Conservation (phyloP, 2,329 filamentous ascomycete species). For the Exophiala lecanii-corni region DNA sequence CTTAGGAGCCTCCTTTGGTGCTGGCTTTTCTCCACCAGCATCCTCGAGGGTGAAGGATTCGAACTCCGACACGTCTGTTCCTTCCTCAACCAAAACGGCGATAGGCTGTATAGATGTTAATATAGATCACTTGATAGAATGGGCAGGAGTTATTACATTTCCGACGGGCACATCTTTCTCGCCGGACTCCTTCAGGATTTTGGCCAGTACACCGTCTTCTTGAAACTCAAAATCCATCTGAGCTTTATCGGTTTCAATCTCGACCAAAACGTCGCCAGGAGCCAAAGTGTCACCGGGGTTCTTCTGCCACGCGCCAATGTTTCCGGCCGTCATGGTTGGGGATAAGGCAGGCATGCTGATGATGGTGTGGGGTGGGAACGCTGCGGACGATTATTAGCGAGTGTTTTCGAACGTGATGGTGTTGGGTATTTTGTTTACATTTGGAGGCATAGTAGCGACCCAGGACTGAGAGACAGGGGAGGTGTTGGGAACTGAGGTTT, state of each 20-base stretch:
- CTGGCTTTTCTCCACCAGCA: constrained; percentile 75
- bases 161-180: constrained; percentile 92
- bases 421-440: constrained; percentile 44
- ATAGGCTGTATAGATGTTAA: constrained; percentile 66
- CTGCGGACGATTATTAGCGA: constrained; percentile 43
- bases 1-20: constrained; percentile 60
- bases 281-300: constrained; percentile 82
- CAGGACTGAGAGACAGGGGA: constrained; percentile 55
- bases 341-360: constrained; percentile 98
- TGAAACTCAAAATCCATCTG: constrained; percentile 99
- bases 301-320: constrained; percentile 98
- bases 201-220: constrained; percentile 92
- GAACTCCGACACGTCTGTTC: constrained; percentile 79
- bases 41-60: constrained; percentile 83
- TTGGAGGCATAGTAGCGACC: constrained; percentile 66
- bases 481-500: constrained; percentile 13
- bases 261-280: constrained; percentile 91
- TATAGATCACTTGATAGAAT: constrained; percentile 10
- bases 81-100: constrained; percentile 89
- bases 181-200: constrained; percentile 86
- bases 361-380: constrained; percentile 89
- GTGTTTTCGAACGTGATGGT: constrained; percentile 15
- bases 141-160: constrained; percentile 64
- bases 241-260: constrained; percentile 99
- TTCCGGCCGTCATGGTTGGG: constrained; percentile 93